Base-by-base conservation (phyloP, 768 basidiomycete species). In the Pholiota molesta region DNA sequence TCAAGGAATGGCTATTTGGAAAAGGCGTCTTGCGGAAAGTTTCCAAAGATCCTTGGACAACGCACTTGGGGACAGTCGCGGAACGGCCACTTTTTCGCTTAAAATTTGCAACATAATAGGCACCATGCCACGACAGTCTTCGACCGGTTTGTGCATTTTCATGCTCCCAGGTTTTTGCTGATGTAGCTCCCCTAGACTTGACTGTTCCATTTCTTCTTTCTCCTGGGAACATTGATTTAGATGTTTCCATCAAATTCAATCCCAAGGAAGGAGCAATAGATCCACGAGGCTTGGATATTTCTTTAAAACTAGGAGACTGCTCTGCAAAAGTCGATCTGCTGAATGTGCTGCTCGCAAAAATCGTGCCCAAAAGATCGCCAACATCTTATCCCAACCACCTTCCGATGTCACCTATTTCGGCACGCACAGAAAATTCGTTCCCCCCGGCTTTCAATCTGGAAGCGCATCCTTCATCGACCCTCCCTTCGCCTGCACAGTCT, bases 21-120 rank as follows among this genome's bases (percentile, higher is more conserved):
- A 83, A 65, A 82, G 80, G 33, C 82, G 87, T 29, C 72, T 91
- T 57, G 79, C 79, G 37, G 81, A 80, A 52, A 86, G 90, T 62
- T 77, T 90, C 54, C 80, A 78, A 51, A 78, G 91, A 59, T 84
- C 90, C 26, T 83, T 90, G 78, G 87, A 90, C 63, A 79, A 85
- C 56, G 90, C 89, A 26, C 82, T 89, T 78, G 89, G 87, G 13
- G 81, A 78, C 42, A 87, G 86, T 52, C 83, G 81, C 56, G 90
- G 87, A 19, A 79, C 80, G 13, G 81, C 83, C 2, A 78, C 79
- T 4, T 72, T 91, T 54, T 75, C 79, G 53, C 70, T 91, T 44
- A 80, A 75, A 42, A 69, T 86, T 47, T 75, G 74, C 45, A 78
- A 82, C 53, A 72, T 89, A 33, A 72, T 77, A 42, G 84, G 84